Evolutionary conservation across 1,139 yeast species (phyloP).

Genomic region (Candida anutae): DNA sequence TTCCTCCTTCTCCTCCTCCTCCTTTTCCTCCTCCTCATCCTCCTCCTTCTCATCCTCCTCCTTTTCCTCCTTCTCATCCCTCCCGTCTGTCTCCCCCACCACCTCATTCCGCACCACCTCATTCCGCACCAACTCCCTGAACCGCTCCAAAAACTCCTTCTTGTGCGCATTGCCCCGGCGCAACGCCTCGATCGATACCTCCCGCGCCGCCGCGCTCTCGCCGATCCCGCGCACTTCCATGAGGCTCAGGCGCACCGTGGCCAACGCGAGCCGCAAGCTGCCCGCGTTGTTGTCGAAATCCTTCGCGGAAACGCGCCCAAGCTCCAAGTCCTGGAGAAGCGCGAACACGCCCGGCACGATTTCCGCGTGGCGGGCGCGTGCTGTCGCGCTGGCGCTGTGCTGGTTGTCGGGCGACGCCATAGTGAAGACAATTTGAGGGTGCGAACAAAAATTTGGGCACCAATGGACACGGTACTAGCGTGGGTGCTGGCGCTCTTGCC

Average conservation of each 20-base stretch:
- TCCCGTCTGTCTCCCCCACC: constrained; percentile 1
- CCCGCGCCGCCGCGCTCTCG: constrained; percentile 26
- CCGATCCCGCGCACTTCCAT: constrained; percentile 34
- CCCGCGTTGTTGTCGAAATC: constrained; percentile 42
- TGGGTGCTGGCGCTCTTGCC: constrained; percentile 26
- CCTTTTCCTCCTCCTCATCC: too few relatives aligned
- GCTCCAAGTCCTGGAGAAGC: constrained; percentile 27
- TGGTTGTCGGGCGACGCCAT: too few relatives aligned
- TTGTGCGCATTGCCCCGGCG: constrained; percentile 19
- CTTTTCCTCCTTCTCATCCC: too few relatives aligned
- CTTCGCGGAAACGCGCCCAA: constrained; percentile 31
- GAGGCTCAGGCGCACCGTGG: constrained; percentile 22
- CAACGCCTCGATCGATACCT: constrained; percentile 19
- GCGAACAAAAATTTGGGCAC: too few relatives aligned
- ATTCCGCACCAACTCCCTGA: constrained; percentile 9
- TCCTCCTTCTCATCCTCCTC: too few relatives aligned
- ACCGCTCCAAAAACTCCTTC: constrained; percentile 16
- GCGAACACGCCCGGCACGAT: constrained; percentile 33
- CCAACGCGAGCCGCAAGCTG: constrained; percentile 29
- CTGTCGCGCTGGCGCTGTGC: too few relatives aligned
- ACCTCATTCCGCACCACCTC: constrained; percentile 7
- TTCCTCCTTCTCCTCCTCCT: too few relatives aligned
- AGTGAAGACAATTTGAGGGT: too few relatives aligned
- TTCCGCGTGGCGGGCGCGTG: constrained; percentile 23
- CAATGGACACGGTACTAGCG: too few relatives aligned